These are phyloP conservation scores for Pleurotus tuoliensis DNA, from an alignment of 768 basidiomycete genomes.

Conservation along the genomic window DNA sequence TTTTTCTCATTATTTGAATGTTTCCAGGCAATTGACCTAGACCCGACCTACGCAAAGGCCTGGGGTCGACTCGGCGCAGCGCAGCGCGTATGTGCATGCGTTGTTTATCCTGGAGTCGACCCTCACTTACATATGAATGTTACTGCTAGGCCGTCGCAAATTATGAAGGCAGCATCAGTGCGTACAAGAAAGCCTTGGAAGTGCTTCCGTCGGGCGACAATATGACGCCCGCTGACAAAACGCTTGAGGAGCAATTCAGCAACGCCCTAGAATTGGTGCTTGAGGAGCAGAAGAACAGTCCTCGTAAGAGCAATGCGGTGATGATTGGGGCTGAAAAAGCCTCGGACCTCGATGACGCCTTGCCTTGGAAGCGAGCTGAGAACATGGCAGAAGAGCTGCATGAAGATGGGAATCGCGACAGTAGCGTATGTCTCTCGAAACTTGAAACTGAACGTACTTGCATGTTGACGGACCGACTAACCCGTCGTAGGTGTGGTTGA, in stretches of 20 bases:
- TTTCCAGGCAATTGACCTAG: slow-evolving; percentile 32
- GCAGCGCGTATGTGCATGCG: slow-evolving; percentile 17
- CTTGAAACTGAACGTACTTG: too few relatives aligned
- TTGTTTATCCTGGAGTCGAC: not conserved
- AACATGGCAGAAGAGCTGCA: not conserved
- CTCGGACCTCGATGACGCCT: slow-evolving; percentile 10
- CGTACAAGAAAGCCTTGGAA: slow-evolving; percentile 28
- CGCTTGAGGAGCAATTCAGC: slow-evolving; percentile 31
- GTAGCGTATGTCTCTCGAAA: not conserved
- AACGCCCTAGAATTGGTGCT: slow-evolving; percentile 23
- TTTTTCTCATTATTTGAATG: too few relatives aligned
- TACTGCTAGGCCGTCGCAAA: slow-evolving; percentile 16
- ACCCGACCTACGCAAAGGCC: slow-evolving; percentile 37
- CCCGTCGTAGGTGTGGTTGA: slow-evolving; percentile 24
- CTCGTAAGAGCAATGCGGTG: not conserved
- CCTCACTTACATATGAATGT: not conserved
- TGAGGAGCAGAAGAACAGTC: slow-evolving; percentile 5
- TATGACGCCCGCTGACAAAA: slow-evolving; percentile 26
- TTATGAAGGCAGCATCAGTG: slow-evolving; percentile 16
- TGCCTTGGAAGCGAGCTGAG: slow-evolving; percentile 4
- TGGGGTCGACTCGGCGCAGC: slow-evolving; percentile 39
- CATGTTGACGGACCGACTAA: too few relatives aligned
- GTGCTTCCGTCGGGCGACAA: slow-evolving; percentile 24
- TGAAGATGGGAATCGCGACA: not conserved
- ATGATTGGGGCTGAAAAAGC: not conserved